These are phyloP conservation scores for Cryptosporidium xiaoi DNA, from an alignment of 169 alveolate species.

Conservation along the genomic window DNA sequence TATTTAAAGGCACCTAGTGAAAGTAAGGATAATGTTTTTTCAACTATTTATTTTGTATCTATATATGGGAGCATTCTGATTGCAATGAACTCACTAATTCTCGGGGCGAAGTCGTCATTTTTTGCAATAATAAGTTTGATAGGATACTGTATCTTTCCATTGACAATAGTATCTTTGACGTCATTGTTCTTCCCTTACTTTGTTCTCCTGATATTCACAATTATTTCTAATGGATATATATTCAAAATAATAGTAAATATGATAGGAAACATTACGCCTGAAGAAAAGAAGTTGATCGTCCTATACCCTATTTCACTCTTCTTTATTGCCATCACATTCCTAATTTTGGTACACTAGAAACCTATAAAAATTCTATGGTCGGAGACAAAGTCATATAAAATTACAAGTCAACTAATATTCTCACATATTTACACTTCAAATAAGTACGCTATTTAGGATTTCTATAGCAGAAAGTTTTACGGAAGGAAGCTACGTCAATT, in stretches of 20 bases:
- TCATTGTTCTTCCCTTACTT: conserved; percentile 50
- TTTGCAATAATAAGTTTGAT: conserved; percentile 53
- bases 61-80: conserved; percentile 26
- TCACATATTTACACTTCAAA: too few relatives aligned
- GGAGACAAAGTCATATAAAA: too few relatives aligned
- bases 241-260: conserved; percentile 10
- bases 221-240: conserved; percentile 15
- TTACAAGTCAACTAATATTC: too few relatives aligned
- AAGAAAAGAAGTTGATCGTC: conserved; percentile 30
- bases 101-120: conserved; percentile 59
- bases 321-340: conserved; percentile 39
- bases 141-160: conserved; percentile 57
- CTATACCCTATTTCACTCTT: conserved; percentile 55
- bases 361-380: too few relatives aligned
- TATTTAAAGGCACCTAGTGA: conserved; percentile 53
- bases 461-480: too few relatives aligned
- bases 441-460: too few relatives aligned
- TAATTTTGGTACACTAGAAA: conserved; percentile 39
- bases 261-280: conserved; percentile 21
- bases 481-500: too few relatives aligned
- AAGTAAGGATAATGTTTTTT: conserved; percentile 36
- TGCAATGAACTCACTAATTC: conserved; percentile 37
- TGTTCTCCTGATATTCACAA: conserved; percentile 14
- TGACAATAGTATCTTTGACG: conserved; percentile 36
- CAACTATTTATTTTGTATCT: conserved; percentile 30